Conservation (phyloP, 345 rosid genomes). For the Hibiscus mutabilis region DNA sequence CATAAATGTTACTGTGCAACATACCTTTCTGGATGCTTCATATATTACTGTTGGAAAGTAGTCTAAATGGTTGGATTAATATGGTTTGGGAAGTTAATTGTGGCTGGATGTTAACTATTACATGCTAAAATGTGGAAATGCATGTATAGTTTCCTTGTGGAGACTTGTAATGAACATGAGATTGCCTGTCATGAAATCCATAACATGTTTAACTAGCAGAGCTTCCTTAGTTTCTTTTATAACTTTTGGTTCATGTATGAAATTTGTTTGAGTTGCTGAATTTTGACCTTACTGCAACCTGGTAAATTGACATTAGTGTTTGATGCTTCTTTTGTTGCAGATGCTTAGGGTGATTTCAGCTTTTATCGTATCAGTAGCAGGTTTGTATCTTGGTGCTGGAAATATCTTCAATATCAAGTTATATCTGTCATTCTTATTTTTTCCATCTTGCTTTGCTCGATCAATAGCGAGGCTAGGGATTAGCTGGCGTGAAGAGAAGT, state of each 20-base stretch:
- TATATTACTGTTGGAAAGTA: not conserved
- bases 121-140: not conserved
- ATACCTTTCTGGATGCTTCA: not conserved
- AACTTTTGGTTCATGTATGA: not conserved
- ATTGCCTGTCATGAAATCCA: not conserved
- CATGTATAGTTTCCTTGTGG: not conserved
- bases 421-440: not conserved
- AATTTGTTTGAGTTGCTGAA: not conserved
- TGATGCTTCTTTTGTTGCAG: conserved; percentile 19
- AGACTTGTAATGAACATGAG: not conserved
- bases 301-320: conserved; percentile 6
- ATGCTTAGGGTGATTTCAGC: conserved; percentile 18
- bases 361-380: conserved; percentile 15
- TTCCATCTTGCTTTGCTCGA: not conserved
- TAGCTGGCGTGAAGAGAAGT: not conserved
- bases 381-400: conserved; percentile 8
- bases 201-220: not conserved
- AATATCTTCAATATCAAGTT: not conserved
- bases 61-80: not conserved
- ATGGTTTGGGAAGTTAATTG: not conserved
- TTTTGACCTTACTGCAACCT: not conserved
- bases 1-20: not conserved
- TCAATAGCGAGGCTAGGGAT: not conserved
- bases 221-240: not conserved
- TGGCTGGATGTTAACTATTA: not conserved